phyloP scores from a whole-genome alignment of 2,329 filamentous ascomycete genomes.

The Phyllosticta capitalensis region DNA sequence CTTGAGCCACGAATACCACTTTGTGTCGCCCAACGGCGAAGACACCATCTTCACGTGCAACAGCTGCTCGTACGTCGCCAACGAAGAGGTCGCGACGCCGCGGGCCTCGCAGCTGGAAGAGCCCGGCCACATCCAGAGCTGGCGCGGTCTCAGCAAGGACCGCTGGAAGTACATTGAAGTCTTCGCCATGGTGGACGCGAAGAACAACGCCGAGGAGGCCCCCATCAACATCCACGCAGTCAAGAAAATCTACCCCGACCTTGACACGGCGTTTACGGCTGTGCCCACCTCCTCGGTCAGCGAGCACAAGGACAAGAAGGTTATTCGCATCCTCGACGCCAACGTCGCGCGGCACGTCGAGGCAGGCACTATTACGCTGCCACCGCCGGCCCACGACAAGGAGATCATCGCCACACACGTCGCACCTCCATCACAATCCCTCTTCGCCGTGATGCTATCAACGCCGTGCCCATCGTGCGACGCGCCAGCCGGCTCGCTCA shows the following conservation, averaged over 20 bases:
- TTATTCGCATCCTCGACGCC: background rate
- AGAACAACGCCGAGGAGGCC: conserved; percentile 31
- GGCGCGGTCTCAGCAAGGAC: conserved; percentile 60
- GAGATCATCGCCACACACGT: background rate
- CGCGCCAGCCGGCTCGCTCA: conserved; percentile 18
- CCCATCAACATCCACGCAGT: conserved; percentile 52
- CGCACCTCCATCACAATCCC: background rate
- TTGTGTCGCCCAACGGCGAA: conserved; percentile 69
- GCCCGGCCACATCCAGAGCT: conserved; percentile 25
- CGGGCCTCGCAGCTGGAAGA: conserved; percentile 2
- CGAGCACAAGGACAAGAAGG: background rate
- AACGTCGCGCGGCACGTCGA: background rate
- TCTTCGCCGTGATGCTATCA: background rate
- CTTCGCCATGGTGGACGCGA: conserved; percentile 22
- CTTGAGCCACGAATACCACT: conserved; percentile 90
- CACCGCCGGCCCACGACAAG: background rate
- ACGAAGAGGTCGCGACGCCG: conserved; percentile 69
- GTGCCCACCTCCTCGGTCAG: background rate
- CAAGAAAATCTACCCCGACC: conserved; percentile 53
- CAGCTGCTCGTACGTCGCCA: conserved; percentile 66
- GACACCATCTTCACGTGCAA: conserved; percentile 72
- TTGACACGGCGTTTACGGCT: conserved; percentile 50
- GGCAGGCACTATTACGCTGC: background rate
- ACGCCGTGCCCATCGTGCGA: conserved; percentile 1
- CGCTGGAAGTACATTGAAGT: conserved; percentile 58